Evolutionary conservation across 179 eudicot genomes (phyloP).

Genomic region (Carnegiea gigantea): DNA sequence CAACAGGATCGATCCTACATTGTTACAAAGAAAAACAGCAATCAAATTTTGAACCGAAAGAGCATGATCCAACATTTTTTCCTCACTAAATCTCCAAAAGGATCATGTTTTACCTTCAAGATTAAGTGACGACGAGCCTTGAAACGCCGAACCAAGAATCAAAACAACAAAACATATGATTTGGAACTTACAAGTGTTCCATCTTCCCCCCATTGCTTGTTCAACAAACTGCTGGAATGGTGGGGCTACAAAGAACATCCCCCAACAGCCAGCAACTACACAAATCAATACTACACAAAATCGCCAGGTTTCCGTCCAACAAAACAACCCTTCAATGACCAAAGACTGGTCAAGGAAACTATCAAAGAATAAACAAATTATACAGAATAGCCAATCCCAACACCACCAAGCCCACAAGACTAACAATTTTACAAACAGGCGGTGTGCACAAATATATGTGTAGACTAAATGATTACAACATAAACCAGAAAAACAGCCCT

Average conservation of each 20-base stretch:
- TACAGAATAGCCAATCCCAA: neutral
- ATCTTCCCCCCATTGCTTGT: slow-evolving; percentile 71
- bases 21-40: slow-evolving; percentile 17
- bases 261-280: slow-evolving; percentile 54
- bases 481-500: slow-evolving; percentile 24
- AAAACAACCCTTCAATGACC: slow-evolving; percentile 26
- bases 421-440: slow-evolving; percentile 22
- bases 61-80: neutral
- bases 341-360: slow-evolving; percentile 16
- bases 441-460: slow-evolving; percentile 20
- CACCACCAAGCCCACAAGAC: slow-evolving; percentile 5
- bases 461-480: slow-evolving; percentile 34
- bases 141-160: slow-evolving; percentile 49
- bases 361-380: neutral
- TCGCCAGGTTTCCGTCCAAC: slow-evolving; percentile 56
- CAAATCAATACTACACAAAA: slow-evolving; percentile 27
- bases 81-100: neutral
- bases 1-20: slow-evolving; percentile 71
- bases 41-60: slow-evolving; percentile 15
- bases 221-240: slow-evolving; percentile 38
- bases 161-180: slow-evolving; percentile 47
- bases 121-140: slow-evolving; percentile 59
- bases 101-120: slow-evolving; percentile 62
- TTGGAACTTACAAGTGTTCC: slow-evolving; percentile 47
- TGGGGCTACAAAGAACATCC: slow-evolving; percentile 47